These are phyloP conservation scores for Erythrophleum ivorense DNA, from an alignment of 331 rosid species.

Conservation along the genomic window DNA sequence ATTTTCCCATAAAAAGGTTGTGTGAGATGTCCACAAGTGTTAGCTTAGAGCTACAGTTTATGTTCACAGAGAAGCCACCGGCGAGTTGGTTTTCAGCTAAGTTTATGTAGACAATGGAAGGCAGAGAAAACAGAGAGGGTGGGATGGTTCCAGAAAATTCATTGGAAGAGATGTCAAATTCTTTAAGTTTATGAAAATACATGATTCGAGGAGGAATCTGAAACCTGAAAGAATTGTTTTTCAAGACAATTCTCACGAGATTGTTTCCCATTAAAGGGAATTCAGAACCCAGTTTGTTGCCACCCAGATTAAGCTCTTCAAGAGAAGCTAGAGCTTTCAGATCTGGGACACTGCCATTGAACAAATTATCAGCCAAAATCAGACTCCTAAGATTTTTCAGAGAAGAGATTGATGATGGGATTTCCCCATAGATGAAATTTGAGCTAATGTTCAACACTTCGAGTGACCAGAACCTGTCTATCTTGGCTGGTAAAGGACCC, in stretches of 20 bases:
- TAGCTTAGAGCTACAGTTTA: slow-evolving; percentile 58
- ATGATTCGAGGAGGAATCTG: slow-evolving; percentile 52
- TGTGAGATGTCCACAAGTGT: slow-evolving; percentile 70
- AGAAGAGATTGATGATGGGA: slow-evolving; percentile 58
- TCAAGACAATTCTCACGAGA: slow-evolving; percentile 58
- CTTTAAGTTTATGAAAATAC: slow-evolving; percentile 49
- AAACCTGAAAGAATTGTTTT: slow-evolving; percentile 67
- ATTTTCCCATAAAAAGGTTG: slow-evolving; percentile 73
- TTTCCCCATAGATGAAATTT: slow-evolving; percentile 66
- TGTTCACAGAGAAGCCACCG: slow-evolving; percentile 59
- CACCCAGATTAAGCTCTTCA: slow-evolving; percentile 62
- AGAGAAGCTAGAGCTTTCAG: slow-evolving; percentile 55
- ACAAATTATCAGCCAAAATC: slow-evolving; percentile 68
- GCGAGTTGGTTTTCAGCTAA: slow-evolving; percentile 66
- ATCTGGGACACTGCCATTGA: slow-evolving; percentile 77
- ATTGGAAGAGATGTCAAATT: slow-evolving; percentile 69
- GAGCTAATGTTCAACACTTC: slow-evolving; percentile 74
- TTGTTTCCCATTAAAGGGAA: slow-evolving; percentile 58
- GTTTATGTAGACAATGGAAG: slow-evolving; percentile 65
- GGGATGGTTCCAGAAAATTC: slow-evolving; percentile 67
- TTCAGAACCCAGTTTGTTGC: slow-evolving; percentile 65
- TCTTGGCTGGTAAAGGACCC: slow-evolving; percentile 84
- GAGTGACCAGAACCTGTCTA: slow-evolving; percentile 59
- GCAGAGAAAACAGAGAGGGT: slow-evolving; percentile 68
- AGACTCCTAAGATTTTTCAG: slow-evolving; percentile 59